Conservation (phyloP, 768 basidiomycete species). For the Lactarius hengduanensis region DNA sequence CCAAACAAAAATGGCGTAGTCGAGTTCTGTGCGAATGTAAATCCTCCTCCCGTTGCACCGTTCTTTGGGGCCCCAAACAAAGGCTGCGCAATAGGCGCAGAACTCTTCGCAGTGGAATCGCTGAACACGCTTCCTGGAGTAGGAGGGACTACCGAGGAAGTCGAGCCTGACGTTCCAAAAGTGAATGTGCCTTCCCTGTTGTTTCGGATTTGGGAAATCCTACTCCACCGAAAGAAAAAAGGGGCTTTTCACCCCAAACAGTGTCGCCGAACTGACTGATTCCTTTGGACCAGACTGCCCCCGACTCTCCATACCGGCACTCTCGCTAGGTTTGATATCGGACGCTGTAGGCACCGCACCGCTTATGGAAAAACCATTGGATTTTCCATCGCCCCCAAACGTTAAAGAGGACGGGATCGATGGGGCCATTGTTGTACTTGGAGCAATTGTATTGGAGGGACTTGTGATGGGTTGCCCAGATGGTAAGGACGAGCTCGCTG, state of each 20-base stretch:
- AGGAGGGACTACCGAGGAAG: constrained; percentile 16
- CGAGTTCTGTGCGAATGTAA: constrained; percentile 13
- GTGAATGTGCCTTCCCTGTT: constrained; percentile 12
- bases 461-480: constrained; percentile 12
- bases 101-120: constrained; percentile 12
- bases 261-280: neutral
- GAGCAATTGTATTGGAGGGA: constrained; percentile 20
- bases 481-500: neutral
- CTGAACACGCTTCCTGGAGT: constrained; percentile 25
- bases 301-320: neutral
- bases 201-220: constrained; percentile 6
- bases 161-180: constrained; percentile 3
- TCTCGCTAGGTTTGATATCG: constrained; percentile 5
- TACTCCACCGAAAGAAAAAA: constrained; percentile 12
- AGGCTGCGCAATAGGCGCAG: constrained; percentile 14
- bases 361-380: neutral
- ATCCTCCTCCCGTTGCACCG: neutral
- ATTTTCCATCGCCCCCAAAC: constrained; percentile 16
- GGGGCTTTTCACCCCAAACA: constrained; percentile 6
- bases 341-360: neutral
- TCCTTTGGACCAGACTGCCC: constrained; percentile 3
- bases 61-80: constrained; percentile 19
- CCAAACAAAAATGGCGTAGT: constrained; percentile 14
- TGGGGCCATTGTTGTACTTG: constrained; percentile 1
- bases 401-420: neutral